Conservation (phyloP, 2,329 filamentous ascomycete genomes). For the Eurotiales sp. region DNA sequence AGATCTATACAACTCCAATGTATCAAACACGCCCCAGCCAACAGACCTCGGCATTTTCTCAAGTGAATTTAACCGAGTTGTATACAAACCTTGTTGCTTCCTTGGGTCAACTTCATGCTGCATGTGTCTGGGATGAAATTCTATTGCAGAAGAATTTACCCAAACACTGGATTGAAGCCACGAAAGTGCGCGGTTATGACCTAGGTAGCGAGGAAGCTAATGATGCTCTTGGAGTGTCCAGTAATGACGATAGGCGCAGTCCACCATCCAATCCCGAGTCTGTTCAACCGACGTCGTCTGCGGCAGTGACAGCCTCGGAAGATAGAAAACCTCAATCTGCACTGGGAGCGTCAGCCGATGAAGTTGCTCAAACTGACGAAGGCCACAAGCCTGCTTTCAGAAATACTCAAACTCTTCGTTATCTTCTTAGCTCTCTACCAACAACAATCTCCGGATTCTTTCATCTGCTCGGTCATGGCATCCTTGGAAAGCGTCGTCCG, state of each 20-base stretch:
- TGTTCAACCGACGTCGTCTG: constrained; percentile 17
- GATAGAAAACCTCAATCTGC: background rate
- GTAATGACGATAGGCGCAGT: constrained; percentile 20
- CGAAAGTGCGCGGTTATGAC: constrained; percentile 38
- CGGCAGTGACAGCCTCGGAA: background rate
- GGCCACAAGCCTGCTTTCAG: constrained; percentile 50
- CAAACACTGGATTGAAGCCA: constrained; percentile 50
- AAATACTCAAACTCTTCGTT: constrained; percentile 75
- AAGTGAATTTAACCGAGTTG: constrained; percentile 79
- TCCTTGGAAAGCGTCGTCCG: constrained; percentile 69
- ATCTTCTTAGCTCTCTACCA: constrained; percentile 73
- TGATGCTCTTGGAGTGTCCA: constrained; percentile 26
- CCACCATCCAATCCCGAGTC: constrained; percentile 22
- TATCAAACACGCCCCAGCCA: constrained; percentile 61
- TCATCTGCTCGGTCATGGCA: constrained; percentile 75
- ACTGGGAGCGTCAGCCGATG: constrained; percentile 1
- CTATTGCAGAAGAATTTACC: constrained; percentile 70
- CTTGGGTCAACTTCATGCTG: constrained; percentile 72
- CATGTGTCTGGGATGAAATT: constrained; percentile 81
- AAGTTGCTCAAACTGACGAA: constrained; percentile 15
- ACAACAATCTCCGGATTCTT: constrained; percentile 80
- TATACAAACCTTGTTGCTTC: constrained; percentile 70
- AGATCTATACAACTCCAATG: constrained; percentile 64
- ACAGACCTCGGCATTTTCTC: constrained; percentile 62
- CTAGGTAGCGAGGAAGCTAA: constrained; percentile 40